A percentile compares a stretch with the other conserved stretches of the same genome.
phyloP scores from a whole-genome alignment of 1,284 basidiomycete species.

The Microbotryomycetes sp. region DNA sequence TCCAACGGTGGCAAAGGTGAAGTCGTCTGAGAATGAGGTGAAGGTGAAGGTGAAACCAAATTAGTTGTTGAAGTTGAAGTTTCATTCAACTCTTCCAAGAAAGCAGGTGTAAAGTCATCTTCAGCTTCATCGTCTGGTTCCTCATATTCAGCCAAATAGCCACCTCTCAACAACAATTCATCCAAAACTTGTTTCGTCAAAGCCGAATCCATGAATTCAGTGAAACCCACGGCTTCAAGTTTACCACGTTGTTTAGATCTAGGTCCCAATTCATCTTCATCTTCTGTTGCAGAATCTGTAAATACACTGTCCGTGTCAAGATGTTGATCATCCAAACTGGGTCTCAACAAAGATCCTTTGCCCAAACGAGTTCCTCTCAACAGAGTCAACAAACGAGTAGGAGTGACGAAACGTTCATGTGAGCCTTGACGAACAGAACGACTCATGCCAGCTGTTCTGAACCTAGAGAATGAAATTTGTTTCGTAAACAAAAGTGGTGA shows the following conservation, averaged over 20 bases:
- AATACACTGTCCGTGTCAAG: neutral
- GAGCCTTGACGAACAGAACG: slow-evolving; percentile 85
- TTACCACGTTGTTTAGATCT: slow-evolving; percentile 65
- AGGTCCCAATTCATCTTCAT: slow-evolving; percentile 16
- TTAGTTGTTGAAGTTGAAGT: slow-evolving; percentile 1
- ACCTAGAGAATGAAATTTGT: slow-evolving; percentile 84
- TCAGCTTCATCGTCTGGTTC: slow-evolving; percentile 23
- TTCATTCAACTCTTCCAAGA: neutral
- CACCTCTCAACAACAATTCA: slow-evolving; percentile 76
- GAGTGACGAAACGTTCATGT: slow-evolving; percentile 85
- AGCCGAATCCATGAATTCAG: slow-evolving; percentile 92
- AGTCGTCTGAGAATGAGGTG: neutral
- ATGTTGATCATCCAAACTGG: slow-evolving; percentile 9
- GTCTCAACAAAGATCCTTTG: slow-evolving; percentile 7
- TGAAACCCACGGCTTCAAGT: slow-evolving; percentile 75
- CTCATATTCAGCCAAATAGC: slow-evolving; percentile 32
- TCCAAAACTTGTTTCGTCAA: slow-evolving; percentile 71
- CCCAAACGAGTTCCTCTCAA: slow-evolving; percentile 32
- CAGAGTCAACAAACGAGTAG: slow-evolving; percentile 57
- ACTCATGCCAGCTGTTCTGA: slow-evolving; percentile 88
- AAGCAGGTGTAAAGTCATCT: neutral
- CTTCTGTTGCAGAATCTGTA: slow-evolving; percentile 2
- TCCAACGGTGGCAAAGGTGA: slow-evolving; percentile 4
- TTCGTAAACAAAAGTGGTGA: slow-evolving; percentile 51
- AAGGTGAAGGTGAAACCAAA: slow-evolving; percentile 6